Evolutionary conservation across 2,329 filamentous ascomycete genomes (phyloP).

Genomic region (Clarireedia homoeocarpa): DNA sequence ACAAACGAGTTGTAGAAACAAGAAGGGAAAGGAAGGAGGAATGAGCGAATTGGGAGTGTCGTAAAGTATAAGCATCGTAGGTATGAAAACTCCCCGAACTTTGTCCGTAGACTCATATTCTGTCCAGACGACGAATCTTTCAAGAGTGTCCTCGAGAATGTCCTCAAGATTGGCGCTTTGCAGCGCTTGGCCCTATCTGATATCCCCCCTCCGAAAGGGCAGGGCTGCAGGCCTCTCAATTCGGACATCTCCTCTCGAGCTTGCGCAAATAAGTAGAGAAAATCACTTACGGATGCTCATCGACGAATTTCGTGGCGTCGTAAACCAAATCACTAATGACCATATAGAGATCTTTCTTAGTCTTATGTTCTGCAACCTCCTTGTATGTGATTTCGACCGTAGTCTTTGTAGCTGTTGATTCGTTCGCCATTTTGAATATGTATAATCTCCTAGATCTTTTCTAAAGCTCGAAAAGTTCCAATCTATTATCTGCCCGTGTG

Average conservation of each 20-base stretch:
- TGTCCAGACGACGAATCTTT: no score
- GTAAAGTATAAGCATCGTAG: neutral
- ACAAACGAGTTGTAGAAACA: neutral
- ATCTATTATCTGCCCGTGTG: no score
- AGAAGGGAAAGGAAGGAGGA: neutral
- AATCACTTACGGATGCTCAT: slow-evolving; percentile 82
- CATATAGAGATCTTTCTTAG: slow-evolving; percentile 88
- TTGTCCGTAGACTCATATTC: neutral
- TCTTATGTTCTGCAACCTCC: slow-evolving; percentile 78
- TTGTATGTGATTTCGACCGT: slow-evolving; percentile 60
- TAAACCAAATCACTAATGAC: slow-evolving; percentile 97
- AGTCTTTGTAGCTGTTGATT: slow-evolving; percentile 33
- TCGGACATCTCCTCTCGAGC: neutral
- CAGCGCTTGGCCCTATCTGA: neutral
- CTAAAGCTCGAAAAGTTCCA: neutral
- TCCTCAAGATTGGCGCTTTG: no score
- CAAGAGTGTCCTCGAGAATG: no score
- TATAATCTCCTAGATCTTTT: neutral
- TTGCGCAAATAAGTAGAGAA: neutral
- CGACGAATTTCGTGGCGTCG: slow-evolving; percentile 78
- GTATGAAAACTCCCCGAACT: neutral
- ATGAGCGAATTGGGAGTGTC: no score
- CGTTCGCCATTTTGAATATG: neutral
- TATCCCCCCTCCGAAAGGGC: neutral
- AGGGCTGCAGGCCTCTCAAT: neutral